Base-by-base conservation (phyloP, 208 protist genomes). In the Polymyxa betae region DNA sequence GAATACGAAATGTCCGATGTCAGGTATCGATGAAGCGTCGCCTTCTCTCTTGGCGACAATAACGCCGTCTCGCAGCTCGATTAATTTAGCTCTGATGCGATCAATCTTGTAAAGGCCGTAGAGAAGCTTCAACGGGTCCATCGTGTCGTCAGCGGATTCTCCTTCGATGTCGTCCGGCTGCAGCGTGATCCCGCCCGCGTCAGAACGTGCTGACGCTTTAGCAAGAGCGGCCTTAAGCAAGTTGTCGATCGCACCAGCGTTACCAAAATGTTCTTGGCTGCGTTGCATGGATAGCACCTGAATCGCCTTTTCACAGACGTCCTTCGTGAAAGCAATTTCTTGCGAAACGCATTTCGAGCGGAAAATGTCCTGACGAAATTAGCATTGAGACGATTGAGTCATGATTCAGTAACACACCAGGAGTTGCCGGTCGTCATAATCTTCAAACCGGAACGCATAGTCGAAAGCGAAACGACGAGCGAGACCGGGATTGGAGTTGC, bases 231-330 rank as follows among this genome's bases (percentile, higher is more conserved):
- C 38, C n/a, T 35, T 49, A 16, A 93, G 41, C 10, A 93, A 52
- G 49, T 90, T 91, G 44, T 92, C 45, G 10, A 93, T 87, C 0
- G 90, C 92, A 24, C 92, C 89, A 32, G 92, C 92, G 44, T 93
- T 93, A 0, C 92, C 92, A 88, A 93, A 93, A 78, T 92, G 64
- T 0, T 90, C 88, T 66, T 89, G 10, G 29, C 0, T 38, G 10
- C 91, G 90, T 66, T 87, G n/a, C 82, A 77, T 68, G 1, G 88
- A 45, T n/a, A 93, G 91, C 38, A 40, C 5, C 29, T 0, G 0
- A 16, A 92, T 52, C 10, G 89, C 91, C 0, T 38, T 45, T 0
- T 90, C 32, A 0, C 0, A 24, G 38, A 46, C 5, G 0, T 44
- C 66, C 41, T 68, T 32, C 89, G 24, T 45, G 24, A 88, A 0